These are phyloP conservation scores for Scheffersomyces parashehatae DNA, from an alignment of 1,139 yeast genomes.

Conservation along the genomic window DNA sequence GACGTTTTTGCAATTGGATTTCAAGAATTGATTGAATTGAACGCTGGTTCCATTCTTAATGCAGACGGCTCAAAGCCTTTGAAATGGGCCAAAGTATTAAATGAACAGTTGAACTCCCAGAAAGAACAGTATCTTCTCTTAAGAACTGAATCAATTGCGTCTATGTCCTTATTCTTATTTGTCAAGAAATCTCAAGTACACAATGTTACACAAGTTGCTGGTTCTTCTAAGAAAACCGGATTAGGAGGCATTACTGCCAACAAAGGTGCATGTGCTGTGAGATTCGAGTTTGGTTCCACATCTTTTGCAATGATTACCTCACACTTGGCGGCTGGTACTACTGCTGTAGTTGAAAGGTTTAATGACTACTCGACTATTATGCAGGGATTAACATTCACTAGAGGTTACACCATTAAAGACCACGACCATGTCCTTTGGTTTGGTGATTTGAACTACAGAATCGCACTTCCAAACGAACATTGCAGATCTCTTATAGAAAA, in stretches of 20 bases:
- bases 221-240: conserved; percentile 83
- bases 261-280: conserved; percentile 88
- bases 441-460: conserved; percentile 93
- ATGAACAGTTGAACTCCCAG: conserved; percentile 53
- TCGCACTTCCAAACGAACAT: conserved; percentile 71
- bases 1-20: conserved; percentile 86
- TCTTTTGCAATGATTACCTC: conserved; percentile 83
- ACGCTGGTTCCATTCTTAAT: conserved; percentile 77
- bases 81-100: conserved; percentile 62
- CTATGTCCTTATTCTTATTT: conserved; percentile 54
- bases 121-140: conserved; percentile 37
- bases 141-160: conserved; percentile 46
- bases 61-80: conserved; percentile 65
- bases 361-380: conserved; percentile 83
- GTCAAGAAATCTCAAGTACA: conserved; percentile 62
- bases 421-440: conserved; percentile 91
- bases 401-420: conserved; percentile 68
- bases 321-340: conserved; percentile 91
- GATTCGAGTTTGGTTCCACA: conserved; percentile 76
- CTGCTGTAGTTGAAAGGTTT: conserved; percentile 82
- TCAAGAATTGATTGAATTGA: conserved; percentile 89
- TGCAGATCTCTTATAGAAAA: conserved; percentile 59
- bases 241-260: conserved; percentile 91
- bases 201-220: conserved; percentile 72
- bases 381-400: conserved; percentile 73